Evolutionary conservation across 1,284 basidiomycete genomes (phyloP).

Genomic region (Cryptococcus sp.): DNA sequence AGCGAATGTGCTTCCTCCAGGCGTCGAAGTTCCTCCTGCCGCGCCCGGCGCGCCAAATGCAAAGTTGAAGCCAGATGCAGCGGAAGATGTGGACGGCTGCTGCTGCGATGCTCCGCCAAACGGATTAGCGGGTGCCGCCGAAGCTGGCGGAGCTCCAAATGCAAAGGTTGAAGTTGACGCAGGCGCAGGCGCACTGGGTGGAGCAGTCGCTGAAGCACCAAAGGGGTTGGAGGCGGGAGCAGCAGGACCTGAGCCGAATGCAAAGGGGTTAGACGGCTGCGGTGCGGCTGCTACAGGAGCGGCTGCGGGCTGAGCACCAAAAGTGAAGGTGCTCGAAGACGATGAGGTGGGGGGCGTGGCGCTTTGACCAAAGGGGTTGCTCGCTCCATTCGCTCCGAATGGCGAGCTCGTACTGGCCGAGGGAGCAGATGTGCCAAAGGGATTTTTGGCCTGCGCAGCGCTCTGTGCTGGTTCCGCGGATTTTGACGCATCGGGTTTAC

Average conservation of each 20-base stretch:
- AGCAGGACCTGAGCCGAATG: conserved; percentile 7
- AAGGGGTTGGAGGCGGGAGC: neutral
- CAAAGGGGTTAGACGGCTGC: neutral
- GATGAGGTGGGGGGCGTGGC: neutral
- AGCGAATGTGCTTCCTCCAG: neutral
- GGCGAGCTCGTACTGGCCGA: neutral
- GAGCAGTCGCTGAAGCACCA: neutral
- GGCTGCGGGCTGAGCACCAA: conserved; percentile 1
- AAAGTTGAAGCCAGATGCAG: neutral
- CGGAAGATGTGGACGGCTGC: neutral
- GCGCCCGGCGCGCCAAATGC: neutral
- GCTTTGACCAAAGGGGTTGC: conserved; percentile 1
- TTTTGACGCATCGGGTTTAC: conserved; percentile 18
- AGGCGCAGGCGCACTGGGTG: conserved; percentile 2
- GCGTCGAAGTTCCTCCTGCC: neutral
- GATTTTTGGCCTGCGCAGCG: neutral
- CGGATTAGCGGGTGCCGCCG: conserved; percentile 3
- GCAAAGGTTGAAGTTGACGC: conserved; percentile 6
- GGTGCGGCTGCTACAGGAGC: conserved; percentile 2
- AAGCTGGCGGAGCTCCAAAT: conserved; percentile 8
- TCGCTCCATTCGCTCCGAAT: neutral
- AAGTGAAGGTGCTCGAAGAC: neutral
- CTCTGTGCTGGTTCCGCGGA: conserved; percentile 3
- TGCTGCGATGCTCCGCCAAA: neutral
- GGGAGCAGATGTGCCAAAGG: neutral